Evolutionary conservation across 2,329 filamentous ascomycete genomes (phyloP).

Genomic region (Epichloe amarillans): DNA sequence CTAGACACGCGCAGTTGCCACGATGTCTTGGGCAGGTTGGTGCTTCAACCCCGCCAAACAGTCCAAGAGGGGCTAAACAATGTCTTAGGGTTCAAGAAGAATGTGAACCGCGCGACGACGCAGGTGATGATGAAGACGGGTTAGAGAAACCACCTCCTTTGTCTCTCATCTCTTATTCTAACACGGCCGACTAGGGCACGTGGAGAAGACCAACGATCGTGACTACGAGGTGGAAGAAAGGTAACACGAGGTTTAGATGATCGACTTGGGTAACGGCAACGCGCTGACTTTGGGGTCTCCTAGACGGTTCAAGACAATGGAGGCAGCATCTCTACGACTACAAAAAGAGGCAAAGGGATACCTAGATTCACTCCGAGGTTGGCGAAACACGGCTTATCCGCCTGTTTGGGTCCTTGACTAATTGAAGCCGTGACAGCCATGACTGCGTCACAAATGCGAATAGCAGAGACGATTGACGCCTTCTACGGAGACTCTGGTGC

Average conservation of each 20-base stretch:
- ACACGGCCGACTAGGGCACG: constrained; percentile 50
- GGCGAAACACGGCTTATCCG: neutral
- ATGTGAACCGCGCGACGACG: constrained; percentile 96
- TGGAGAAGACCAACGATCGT: constrained; percentile 96
- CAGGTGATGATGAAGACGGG: constrained; percentile 99
- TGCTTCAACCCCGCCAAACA: constrained; percentile 14
- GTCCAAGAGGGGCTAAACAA: constrained; percentile 16
- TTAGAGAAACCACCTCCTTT: constrained; percentile 22
- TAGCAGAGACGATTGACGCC: constrained; percentile 97
- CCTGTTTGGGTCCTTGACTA: neutral
- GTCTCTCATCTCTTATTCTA: neutral
- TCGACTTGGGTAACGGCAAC: neutral
- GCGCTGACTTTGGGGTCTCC: constrained; percentile 10
- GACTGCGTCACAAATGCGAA: constrained; percentile 98
- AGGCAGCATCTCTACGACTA: constrained; percentile 77
- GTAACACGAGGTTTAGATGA: constrained; percentile 26
- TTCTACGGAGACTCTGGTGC: constrained; percentile 97
- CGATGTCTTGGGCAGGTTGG: constrained; percentile 61
- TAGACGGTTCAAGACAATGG: constrained; percentile 94
- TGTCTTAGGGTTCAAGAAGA: constrained; percentile 53
- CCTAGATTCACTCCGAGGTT: constrained; percentile 83
- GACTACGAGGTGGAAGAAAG: constrained; percentile 97
- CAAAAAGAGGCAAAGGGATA: constrained; percentile 99
- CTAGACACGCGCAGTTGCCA: constrained; percentile 12
- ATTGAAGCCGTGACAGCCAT: constrained; percentile 48